These are phyloP conservation scores for Leptodermis oblonga DNA, from an alignment of 257 asterid species.

Conservation along the genomic window DNA sequence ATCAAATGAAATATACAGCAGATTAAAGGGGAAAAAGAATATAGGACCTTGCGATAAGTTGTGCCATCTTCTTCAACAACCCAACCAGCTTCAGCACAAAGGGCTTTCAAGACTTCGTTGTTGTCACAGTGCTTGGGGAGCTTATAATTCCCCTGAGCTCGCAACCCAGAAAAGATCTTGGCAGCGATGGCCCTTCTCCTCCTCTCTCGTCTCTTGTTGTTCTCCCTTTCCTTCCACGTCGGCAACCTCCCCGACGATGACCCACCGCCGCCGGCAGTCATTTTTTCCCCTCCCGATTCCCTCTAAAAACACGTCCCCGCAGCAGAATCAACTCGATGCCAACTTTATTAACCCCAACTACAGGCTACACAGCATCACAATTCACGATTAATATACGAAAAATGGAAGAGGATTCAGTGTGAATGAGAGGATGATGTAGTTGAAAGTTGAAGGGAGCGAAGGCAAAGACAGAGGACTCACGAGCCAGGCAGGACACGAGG, in stretches of 20 bases:
- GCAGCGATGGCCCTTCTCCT: constrained; percentile 75
- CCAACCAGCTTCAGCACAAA: constrained; percentile 81
- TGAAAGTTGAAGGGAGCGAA: neutral
- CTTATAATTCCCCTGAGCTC: constrained; percentile 67
- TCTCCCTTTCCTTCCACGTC: constrained; percentile 85
- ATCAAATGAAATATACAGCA: neutral
- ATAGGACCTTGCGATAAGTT: constrained; percentile 64
- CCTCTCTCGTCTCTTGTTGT: constrained; percentile 73
- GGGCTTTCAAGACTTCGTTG: constrained; percentile 79
- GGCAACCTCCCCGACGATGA: constrained; percentile 39
- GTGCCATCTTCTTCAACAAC: constrained; percentile 81
- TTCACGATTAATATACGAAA: neutral
- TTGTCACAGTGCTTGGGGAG: constrained; percentile 83
- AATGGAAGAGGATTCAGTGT: neutral
- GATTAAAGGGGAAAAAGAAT: neutral
- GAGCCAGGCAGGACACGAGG: constrained; percentile 9
- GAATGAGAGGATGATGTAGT: neutral
- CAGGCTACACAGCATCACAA: no score
- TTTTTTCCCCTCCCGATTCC: no score
- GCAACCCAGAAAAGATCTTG: constrained; percentile 66
- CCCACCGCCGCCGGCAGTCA: constrained; percentile 30
- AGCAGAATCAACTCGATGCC: no score
- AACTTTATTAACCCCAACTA: no score
- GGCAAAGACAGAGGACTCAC: neutral
- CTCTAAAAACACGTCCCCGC: no score